Conservation (phyloP, 345 rosid genomes). For the Salix udensis region DNA sequence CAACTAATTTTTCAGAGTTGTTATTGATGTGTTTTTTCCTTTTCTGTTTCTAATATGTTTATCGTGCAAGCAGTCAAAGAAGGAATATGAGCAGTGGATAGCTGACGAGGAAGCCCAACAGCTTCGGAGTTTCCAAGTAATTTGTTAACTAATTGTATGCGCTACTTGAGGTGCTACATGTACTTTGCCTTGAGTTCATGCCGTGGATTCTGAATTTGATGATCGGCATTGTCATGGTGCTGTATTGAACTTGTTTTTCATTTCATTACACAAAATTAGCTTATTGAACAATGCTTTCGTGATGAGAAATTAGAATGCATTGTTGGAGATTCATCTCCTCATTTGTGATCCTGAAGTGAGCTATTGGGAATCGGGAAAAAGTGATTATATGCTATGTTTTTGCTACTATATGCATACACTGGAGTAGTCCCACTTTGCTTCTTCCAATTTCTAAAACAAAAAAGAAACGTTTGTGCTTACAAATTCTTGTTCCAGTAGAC, state of each 20-base stretch:
- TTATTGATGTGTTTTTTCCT: not conserved
- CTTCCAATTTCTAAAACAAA: not conserved
- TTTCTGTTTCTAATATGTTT: not conserved
- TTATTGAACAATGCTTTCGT: not conserved
- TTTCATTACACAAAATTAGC: not conserved
- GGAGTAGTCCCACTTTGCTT: not conserved
- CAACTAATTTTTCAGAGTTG: not conserved
- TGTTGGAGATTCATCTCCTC: not conserved
- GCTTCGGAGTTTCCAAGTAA: constrained; percentile 81
- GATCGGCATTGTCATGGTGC: not conserved
- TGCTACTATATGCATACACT: not conserved
- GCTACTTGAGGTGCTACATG: too few relatives aligned
- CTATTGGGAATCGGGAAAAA: not conserved
- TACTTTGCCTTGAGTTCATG: not conserved
- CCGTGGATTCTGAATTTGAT: not conserved
- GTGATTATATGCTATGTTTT: not conserved
- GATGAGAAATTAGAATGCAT: not conserved
- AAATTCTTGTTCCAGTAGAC: not conserved
- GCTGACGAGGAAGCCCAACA: constrained; percentile 73
- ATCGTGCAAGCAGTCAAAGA: constrained; percentile 51
- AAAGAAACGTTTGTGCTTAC: not conserved
- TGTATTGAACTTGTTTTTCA: not conserved
- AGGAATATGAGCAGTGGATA: constrained; percentile 62
- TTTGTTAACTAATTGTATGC: not conserved
- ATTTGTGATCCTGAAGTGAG: not conserved